Percentiles rank a stretch among this genome's conserved stretches.
Conservation (phyloP, 140 eudicot species). For the Cichorium intybus region DNA sequence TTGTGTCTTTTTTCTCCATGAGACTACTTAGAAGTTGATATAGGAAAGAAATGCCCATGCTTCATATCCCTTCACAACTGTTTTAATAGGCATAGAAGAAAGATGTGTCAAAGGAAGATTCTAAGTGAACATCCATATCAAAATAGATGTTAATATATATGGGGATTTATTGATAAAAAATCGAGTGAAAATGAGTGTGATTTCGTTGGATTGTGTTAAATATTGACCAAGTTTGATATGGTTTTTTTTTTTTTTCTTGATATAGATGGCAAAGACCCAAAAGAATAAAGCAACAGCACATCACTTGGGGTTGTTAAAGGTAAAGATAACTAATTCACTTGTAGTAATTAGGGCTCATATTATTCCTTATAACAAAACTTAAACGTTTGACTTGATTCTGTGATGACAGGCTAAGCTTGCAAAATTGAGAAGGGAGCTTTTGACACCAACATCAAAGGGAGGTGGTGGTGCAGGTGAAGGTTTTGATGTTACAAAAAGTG, state of each 20-base stretch:
- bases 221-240: not conserved
- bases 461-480: conserved; percentile 99
- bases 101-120: too few species aligned
- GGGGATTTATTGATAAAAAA: too few species aligned
- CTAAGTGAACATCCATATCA: too few species aligned
- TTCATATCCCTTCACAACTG: too few species aligned
- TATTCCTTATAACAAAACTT: conserved; percentile 10
- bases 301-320: conserved; percentile 94
- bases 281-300: conserved; percentile 99
- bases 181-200: not conserved
- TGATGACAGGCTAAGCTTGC: conserved; percentile 85
- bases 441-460: conserved; percentile 85
- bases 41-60: too few species aligned
- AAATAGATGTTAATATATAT: too few species aligned
- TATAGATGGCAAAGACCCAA: conserved; percentile 95
- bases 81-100: too few species aligned
- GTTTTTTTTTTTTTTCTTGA: conserved; percentile 10
- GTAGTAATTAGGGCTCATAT: too few species aligned
- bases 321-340: conserved; percentile 25
- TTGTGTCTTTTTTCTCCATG: too few species aligned
- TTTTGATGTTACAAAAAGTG: conserved; percentile 99
- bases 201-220: too few species aligned
- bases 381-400: not conserved
- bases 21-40: too few species aligned
- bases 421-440: conserved; percentile 87